phyloP scores from a whole-genome alignment of 768 basidiomycete species.

The Saitozyma podzolica region DNA sequence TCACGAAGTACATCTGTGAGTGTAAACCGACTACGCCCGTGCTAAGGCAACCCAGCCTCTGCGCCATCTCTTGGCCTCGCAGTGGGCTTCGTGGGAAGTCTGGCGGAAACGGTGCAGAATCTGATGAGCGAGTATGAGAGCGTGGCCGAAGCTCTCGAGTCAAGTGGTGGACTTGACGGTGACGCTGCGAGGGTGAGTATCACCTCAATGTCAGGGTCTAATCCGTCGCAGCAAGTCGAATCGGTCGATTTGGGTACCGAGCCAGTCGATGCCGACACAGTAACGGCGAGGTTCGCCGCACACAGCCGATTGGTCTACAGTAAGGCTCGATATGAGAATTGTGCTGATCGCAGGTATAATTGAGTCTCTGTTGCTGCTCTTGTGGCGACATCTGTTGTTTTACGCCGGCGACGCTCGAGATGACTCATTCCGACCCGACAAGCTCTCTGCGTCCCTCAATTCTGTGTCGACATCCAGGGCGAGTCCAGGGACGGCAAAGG shows the following conservation, averaged over 20 bases:
- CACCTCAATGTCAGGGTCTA: no score
- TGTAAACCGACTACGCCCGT: background rate
- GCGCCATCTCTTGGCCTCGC: constrained; percentile 36
- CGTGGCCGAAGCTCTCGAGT: constrained; percentile 17
- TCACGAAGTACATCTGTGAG: constrained; percentile 24
- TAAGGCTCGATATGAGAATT: background rate
- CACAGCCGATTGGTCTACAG: background rate
- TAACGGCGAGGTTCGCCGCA: no score
- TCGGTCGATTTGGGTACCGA: no score
- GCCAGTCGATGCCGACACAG: no score
- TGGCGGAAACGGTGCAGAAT: constrained; percentile 30
- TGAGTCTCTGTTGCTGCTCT: constrained; percentile 36
- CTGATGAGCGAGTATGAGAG: constrained; percentile 27
- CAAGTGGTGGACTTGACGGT: constrained; percentile 26
- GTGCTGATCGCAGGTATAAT: constrained; percentile 33
- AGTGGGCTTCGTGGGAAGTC: constrained; percentile 21
- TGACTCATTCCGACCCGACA: constrained; percentile 32
- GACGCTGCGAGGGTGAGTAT: constrained; percentile 9
- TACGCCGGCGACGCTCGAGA: constrained; percentile 41
- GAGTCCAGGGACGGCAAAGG: constrained; percentile 12
- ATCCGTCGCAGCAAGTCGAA: no score
- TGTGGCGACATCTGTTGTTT: constrained; percentile 46
- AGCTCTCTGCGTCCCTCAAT: constrained; percentile 28
- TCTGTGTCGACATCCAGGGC: constrained; percentile 13
- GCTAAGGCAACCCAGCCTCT: constrained; percentile 18